Evolutionary conservation across 1,284 basidiomycete genomes (phyloP).

Genomic region (Puccinia hordei): DNA sequence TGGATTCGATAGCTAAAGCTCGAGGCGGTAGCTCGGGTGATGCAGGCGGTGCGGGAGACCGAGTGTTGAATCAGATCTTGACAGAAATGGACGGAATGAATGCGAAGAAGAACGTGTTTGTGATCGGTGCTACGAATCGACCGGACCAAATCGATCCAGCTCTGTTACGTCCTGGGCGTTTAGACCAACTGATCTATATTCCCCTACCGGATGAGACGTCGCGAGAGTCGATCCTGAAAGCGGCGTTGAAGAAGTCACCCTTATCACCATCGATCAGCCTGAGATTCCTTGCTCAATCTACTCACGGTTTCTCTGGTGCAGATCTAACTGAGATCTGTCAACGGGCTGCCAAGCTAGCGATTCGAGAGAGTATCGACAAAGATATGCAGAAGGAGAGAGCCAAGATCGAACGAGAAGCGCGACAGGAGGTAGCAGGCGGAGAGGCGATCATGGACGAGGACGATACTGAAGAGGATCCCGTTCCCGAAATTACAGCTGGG

Average conservation of each 20-base stretch:
- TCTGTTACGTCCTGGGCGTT: slow-evolving; percentile 86
- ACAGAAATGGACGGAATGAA: slow-evolving; percentile 99
- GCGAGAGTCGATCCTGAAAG: slow-evolving; percentile 86
- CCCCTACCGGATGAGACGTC: slow-evolving; percentile 90
- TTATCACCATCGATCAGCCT: slow-evolving; percentile 84
- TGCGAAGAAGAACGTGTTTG: slow-evolving; percentile 84
- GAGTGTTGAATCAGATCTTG: slow-evolving; percentile 86
- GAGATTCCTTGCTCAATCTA: slow-evolving; percentile 82
- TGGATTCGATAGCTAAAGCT: slow-evolving; percentile 86
- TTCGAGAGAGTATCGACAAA: slow-evolving; percentile 89
- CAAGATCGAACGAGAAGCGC: slow-evolving; percentile 72
- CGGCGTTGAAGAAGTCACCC: slow-evolving; percentile 89
- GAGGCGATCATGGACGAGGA: slow-evolving; percentile 74
- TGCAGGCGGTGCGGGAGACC: slow-evolving; percentile 77
- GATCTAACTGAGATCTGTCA: slow-evolving; percentile 99
- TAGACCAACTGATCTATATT: slow-evolving; percentile 94
- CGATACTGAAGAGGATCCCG: slow-evolving; percentile 76
- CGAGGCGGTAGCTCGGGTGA: slow-evolving; percentile 67
- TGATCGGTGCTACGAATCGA: slow-evolving; percentile 93
- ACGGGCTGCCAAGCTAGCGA: slow-evolving; percentile 92
- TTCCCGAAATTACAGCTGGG: slow-evolving; percentile 84
- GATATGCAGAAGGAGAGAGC: slow-evolving; percentile 82
- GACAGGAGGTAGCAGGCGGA: slow-evolving; percentile 65
- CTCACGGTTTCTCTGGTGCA: slow-evolving; percentile 98
- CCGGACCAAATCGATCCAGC: slow-evolving; percentile 92